Conservation (phyloP, 257 asterid species). For the Cynanchum wilfordii region DNA sequence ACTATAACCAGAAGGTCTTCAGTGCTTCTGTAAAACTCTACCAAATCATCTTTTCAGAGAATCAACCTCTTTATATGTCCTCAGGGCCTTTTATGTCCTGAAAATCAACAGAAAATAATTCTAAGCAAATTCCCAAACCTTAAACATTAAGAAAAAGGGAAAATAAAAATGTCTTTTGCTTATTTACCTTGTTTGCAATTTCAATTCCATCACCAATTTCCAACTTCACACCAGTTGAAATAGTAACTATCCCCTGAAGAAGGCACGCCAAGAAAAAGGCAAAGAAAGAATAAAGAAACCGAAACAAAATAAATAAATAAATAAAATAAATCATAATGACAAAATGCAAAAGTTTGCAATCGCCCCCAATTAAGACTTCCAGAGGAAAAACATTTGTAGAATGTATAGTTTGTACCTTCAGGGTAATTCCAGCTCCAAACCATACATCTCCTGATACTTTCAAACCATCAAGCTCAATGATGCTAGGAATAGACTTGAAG, state of each 20-base stretch:
- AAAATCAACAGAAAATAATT: conserved; percentile 8
- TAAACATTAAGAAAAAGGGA: neutral
- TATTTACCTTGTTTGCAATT: conserved; percentile 65
- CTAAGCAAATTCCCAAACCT: conserved; percentile 1
- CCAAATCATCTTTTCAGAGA: conserved; percentile 3
- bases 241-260: conserved; percentile 70
- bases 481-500: conserved; percentile 94
- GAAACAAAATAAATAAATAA: neutral
- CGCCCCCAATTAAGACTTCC: neutral
- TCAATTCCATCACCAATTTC: conserved; percentile 82
- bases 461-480: conserved; percentile 77
- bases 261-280: neutral
- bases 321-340: neutral
- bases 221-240: conserved; percentile 65
- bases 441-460: conserved; percentile 90
- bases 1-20: conserved; percentile 7
- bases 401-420: conserved; percentile 51
- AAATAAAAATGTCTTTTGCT: neutral
- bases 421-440: conserved; percentile 69
- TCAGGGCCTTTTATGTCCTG: conserved; percentile 82
- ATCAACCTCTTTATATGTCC: conserved; percentile 44
- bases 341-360: neutral
- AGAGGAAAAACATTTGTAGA: conserved; percentile 6
- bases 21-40: conserved; percentile 1
- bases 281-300: neutral